Evolutionary conservation across 2,329 filamentous ascomycete genomes (phyloP), one percentile per base, ranked within the genome.

Genomic region (Diaporthe longicolla): DNA sequence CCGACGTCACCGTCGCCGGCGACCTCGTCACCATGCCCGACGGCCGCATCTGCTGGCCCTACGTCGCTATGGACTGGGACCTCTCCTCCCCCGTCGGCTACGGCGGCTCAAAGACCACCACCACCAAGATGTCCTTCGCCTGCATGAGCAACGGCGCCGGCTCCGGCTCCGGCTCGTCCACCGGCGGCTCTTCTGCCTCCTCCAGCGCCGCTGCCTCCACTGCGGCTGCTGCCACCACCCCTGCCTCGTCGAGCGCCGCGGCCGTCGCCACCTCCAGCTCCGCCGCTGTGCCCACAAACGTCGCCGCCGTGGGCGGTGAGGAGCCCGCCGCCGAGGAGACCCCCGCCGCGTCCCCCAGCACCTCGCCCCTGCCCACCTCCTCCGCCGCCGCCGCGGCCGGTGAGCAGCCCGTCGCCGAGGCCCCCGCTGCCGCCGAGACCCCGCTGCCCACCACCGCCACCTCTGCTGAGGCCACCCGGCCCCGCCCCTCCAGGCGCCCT

Each of bases 1-100:
- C 80, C 17, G 84, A 90, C 78, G 86, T 87, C n/a, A 90, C 85
- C 77, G 88, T 92, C 59, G 88, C 89, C 10, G 90, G 90, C 52
- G 90, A 92, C 77, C 90, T 92, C 85, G 89, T 90, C 15, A 90
- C 88, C 43, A 87, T 90, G 83, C 77, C 82, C n/a, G 88, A 90
- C 74, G 88, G 87, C 29, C 84, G 87, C 63, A 84, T 92, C 77
- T 92, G 90, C 84, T 92, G 89, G 89, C 89, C 89, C 35, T 91
- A 90, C 76, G 87, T 90, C 70, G 83, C 83, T 79, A 89, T 89
- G 87, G 82, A 82, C 45, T 90, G 89, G 89, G 81, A 83, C 73
- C 79, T 88, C 63, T 24, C n/a, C 35, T 61, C 70, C 29, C n/a
- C 58, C 15, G 75, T 75, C 26, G 75, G 58, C 29, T 73, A 35